These are phyloP conservation scores for Rhizopogon sp. DNA, from an alignment of 768 basidiomycete species.

Conservation along the genomic window DNA sequence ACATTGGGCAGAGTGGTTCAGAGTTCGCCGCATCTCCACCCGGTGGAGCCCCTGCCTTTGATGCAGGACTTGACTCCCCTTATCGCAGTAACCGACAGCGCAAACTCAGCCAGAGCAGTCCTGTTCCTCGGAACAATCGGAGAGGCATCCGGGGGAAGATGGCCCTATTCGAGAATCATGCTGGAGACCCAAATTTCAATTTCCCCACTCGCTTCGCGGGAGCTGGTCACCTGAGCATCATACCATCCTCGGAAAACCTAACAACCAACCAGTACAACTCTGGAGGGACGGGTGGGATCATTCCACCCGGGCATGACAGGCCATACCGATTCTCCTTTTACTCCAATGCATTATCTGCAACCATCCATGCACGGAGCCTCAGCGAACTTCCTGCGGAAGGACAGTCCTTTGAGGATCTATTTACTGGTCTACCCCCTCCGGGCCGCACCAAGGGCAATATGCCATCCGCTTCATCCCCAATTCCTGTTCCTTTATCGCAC, in stretches of 20 bases:
- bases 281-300: conserved; percentile 25
- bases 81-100: conserved; percentile 53
- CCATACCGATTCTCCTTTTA: conserved; percentile 99
- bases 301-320: conserved; percentile 65
- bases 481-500: background rate
- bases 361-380: conserved; percentile 91
- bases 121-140: conserved; percentile 55
- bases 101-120: conserved; percentile 81
- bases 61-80: conserved; percentile 11
- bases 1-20: conserved; percentile 9
- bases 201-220: conserved; percentile 35
- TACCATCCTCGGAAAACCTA: conserved; percentile 40
- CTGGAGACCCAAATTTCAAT: conserved; percentile 43
- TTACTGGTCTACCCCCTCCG: conserved; percentile 44
- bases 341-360: conserved; percentile 85
- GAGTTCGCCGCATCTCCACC: conserved; percentile 3
- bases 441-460: conserved; percentile 3
- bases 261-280: conserved; percentile 10
- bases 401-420: conserved; percentile 89
- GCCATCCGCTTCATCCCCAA: conserved; percentile 5
- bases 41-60: conserved; percentile 2
- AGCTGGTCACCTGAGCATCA: conserved; percentile 28
- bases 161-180: conserved; percentile 76
- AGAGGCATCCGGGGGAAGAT: conserved; percentile 75
- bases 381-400: conserved; percentile 92